These are phyloP conservation scores for Fagopyrum homotropicum DNA, from an alignment of 148 eudicot genomes.

Conservation along the genomic window DNA sequence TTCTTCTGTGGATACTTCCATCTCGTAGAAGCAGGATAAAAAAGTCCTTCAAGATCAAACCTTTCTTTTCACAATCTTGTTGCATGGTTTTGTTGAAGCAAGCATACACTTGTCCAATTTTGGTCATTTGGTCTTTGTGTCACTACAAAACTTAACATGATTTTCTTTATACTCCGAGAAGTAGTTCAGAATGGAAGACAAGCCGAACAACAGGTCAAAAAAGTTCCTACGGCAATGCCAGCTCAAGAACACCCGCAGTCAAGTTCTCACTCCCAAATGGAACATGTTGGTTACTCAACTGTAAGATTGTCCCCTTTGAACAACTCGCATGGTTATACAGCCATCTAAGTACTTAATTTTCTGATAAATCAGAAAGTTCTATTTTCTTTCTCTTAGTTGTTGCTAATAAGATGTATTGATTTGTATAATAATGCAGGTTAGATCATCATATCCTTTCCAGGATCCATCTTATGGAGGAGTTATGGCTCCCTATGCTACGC, in stretches of 20 bases:
- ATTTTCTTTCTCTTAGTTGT: background rate
- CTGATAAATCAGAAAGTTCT: background rate
- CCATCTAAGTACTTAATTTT: background rate
- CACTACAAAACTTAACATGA: background rate
- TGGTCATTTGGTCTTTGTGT: background rate
- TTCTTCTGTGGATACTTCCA: background rate
- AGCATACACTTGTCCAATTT: background rate
- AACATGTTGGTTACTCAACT: slow-evolving; percentile 56
- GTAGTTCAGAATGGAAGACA: slow-evolving; percentile 32
- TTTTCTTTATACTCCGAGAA: slow-evolving; percentile 9
- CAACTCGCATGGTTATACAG: background rate
- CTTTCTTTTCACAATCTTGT: background rate
- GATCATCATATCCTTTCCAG: slow-evolving; percentile 55
- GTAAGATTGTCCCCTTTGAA: slow-evolving; percentile 32
- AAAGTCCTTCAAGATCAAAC: background rate
- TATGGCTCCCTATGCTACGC: slow-evolving; percentile 49
- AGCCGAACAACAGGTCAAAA: slow-evolving; percentile 39
- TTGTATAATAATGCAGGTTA: slow-evolving; percentile 25
- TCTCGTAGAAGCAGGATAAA: background rate
- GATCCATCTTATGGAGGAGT: slow-evolving; percentile 57
- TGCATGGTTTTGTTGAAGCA: background rate
- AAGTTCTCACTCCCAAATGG: slow-evolving; percentile 41
- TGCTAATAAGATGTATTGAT: background rate
- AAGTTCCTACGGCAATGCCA: slow-evolving; percentile 23
- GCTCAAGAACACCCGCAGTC: slow-evolving; percentile 27